Conservation (phyloP, 2,329 filamentous ascomycete species). For the Venturia asperata region DNA sequence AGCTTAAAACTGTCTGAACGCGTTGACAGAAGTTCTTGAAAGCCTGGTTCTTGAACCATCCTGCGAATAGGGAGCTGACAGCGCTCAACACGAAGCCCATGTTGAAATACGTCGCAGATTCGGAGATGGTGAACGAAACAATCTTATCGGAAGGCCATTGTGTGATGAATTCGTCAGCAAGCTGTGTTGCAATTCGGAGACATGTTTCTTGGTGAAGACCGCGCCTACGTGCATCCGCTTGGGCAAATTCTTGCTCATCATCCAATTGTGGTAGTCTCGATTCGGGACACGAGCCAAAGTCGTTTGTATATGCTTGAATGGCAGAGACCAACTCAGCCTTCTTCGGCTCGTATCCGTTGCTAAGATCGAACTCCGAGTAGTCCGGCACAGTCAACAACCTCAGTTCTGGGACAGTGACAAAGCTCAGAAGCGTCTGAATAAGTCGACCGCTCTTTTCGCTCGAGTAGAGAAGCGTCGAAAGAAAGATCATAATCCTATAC, state of each 20-base stretch:
- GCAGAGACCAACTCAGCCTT: background rate
- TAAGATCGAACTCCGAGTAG: background rate
- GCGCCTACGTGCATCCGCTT: conserved; percentile 1
- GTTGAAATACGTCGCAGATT: conserved; percentile 3
- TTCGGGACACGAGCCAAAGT: background rate
- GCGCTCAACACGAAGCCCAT: background rate
- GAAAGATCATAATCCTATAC: background rate
- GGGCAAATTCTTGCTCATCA: background rate
- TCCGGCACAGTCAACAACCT: background rate
- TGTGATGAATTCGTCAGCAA: background rate
- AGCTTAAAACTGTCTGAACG: background rate
- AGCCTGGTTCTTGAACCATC: background rate
- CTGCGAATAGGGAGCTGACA: background rate
- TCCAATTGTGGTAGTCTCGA: background rate
- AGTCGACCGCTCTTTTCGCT: background rate
- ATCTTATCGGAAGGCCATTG: background rate
- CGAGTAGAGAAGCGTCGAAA: background rate
- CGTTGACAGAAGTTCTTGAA: background rate
- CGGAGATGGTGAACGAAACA: background rate
- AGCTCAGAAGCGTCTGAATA: background rate
- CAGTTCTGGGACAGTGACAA: background rate
- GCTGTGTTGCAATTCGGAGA: background rate
- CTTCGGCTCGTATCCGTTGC: background rate
- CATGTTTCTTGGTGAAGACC: background rate
- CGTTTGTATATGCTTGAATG: background rate